A percentile compares a stretch with the other conserved stretches of the same genome.
These are phyloP conservation scores for Phytophthora rubi DNA, from an alignment of 352 stramenopile species.

Conservation along the genomic window DNA sequence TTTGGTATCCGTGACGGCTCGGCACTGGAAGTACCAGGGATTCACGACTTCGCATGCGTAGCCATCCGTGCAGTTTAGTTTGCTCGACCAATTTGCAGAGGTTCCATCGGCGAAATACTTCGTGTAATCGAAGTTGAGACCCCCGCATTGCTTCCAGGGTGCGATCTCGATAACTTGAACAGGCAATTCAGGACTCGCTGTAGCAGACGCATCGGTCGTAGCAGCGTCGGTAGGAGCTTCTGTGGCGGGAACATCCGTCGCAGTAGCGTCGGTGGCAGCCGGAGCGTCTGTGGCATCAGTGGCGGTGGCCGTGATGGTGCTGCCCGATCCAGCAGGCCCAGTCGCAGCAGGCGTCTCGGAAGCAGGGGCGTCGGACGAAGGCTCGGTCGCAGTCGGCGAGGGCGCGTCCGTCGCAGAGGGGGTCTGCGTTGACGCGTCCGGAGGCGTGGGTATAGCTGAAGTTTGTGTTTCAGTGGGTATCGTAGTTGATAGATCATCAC, in stretches of 20 bases:
- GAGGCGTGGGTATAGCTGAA: not conserved
- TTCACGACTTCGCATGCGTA: conserved; percentile 45
- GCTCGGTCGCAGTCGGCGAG: not conserved
- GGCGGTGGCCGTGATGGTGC: not conserved
- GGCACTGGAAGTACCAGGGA: conserved; percentile 47
- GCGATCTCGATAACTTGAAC: not conserved
- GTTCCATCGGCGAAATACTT: conserved; percentile 25
- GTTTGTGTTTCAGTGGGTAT: not conserved
- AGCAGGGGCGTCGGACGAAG: not conserved
- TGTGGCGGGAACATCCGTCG: too few species aligned
- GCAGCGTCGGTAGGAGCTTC: too few species aligned
- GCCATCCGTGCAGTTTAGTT: conserved; percentile 30
- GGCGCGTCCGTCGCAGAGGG: conserved; percentile 1
- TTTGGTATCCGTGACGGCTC: conserved; percentile 15
- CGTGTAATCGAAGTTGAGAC: conserved; percentile 37
- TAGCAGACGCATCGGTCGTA: not conserved
- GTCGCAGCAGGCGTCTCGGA: not conserved
- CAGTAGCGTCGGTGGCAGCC: conserved; percentile 1
- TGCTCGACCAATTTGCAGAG: conserved; percentile 18
- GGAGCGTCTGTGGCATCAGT: not conserved
- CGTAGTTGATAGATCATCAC: too few species aligned
- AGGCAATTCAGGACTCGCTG: not conserved
- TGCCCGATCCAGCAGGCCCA: not conserved
- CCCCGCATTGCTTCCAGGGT: conserved; percentile 42
- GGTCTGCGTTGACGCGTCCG: conserved; percentile 2